These are phyloP conservation scores for Pelargonium myrrhifolium DNA, from an alignment of 441 rosid species.

Conservation along the genomic window DNA sequence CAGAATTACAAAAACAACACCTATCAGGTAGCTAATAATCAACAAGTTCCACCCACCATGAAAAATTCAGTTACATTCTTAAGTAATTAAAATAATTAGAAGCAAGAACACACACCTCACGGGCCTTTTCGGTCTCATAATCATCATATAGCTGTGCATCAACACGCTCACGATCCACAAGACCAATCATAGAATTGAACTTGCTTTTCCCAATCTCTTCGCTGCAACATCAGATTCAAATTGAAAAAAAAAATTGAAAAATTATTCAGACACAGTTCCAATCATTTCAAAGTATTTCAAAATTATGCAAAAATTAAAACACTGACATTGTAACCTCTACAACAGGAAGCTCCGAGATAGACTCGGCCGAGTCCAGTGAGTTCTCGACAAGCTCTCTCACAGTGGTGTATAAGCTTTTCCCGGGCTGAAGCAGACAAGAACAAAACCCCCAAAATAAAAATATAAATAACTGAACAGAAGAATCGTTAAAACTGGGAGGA, in stretches of 20 bases:
- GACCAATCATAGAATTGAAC: constrained; percentile 96
- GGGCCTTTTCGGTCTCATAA: constrained; percentile 85
- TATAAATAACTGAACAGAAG: background rate
- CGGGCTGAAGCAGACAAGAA: constrained; percentile 55
- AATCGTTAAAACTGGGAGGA: background rate
- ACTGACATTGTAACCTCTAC: constrained; percentile 78
- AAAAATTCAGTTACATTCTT: constrained; percentile 4
- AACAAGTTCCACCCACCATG: background rate
- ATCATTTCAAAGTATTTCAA: background rate
- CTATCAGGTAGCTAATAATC: background rate
- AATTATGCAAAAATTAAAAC: constrained; percentile 5
- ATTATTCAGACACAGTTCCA: background rate
- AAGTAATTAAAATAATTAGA: constrained; percentile 9
- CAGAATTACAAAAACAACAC: constrained; percentile 7
- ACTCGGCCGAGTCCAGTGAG: constrained; percentile 90
- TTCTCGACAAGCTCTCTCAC: constrained; percentile 94
- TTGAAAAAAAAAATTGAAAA: background rate
- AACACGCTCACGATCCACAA: constrained; percentile 78
- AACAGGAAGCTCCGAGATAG: constrained; percentile 84
- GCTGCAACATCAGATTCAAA: constrained; percentile 36
- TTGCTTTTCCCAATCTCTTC: constrained; percentile 85
- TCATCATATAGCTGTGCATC: constrained; percentile 81
- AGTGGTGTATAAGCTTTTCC: constrained; percentile 81
- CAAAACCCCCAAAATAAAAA: background rate
- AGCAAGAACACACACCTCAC: constrained; percentile 51